Evolutionary conservation across 306 rosid genomes (phyloP).

Genomic region (Amphicarpaea edgeworthii): DNA sequence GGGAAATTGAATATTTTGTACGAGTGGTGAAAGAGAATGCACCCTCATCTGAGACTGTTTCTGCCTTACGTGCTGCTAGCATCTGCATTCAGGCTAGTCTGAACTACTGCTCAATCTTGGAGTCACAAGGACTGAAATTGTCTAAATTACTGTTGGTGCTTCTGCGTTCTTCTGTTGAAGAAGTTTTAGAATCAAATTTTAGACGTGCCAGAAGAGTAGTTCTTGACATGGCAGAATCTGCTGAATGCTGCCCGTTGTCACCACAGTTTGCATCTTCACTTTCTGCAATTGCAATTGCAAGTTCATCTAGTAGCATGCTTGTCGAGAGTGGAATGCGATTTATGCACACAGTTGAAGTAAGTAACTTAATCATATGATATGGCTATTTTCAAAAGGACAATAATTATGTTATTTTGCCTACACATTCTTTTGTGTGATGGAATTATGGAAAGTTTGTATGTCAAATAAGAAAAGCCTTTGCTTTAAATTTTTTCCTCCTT

Average conservation of each 20-base stretch:
- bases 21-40: conserved; percentile 89
- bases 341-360: conserved; percentile 82
- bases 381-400: conserved; percentile 36
- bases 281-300: conserved; percentile 69
- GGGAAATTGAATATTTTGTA: conserved; percentile 91
- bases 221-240: conserved; percentile 80
- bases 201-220: conserved; percentile 84
- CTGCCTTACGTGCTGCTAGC: conserved; percentile 86
- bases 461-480: conserved; percentile 23
- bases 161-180: conserved; percentile 88
- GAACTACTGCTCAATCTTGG: conserved; percentile 78
- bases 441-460: conserved; percentile 16
- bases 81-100: conserved; percentile 89
- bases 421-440: conserved; percentile 27
- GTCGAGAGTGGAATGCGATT: conserved; percentile 86
- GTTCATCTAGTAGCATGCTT: conserved; percentile 68
- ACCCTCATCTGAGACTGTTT: conserved; percentile 77
- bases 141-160: conserved; percentile 88
- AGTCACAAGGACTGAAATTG: conserved; percentile 84
- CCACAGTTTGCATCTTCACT: conserved; percentile 75
- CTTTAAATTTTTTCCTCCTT: neutral
- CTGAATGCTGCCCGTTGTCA: conserved; percentile 65
- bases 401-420: conserved; percentile 26
- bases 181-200: conserved; percentile 88
- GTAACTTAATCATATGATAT: conserved; percentile 49